A percentile compares a stretch with the other conserved stretches of the same genome.
Conservation (phyloP, 768 basidiomycete genomes). For the Boletus pseudo-olivaceus region DNA sequence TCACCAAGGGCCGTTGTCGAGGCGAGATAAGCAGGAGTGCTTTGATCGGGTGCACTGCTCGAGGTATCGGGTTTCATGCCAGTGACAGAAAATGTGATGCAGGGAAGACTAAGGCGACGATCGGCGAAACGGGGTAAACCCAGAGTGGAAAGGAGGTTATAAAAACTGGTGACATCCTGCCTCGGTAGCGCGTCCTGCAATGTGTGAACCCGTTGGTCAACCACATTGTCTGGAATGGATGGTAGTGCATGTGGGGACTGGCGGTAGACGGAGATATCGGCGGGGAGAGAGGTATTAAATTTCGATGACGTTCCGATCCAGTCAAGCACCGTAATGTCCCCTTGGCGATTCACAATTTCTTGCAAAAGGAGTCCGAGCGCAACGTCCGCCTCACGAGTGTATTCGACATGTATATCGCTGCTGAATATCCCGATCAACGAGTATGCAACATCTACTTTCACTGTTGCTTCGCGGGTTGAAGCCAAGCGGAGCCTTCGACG, state of each 20-base stretch:
- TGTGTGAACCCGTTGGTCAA: background rate
- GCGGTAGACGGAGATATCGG: conserved; percentile 12
- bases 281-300: conserved; percentile 16
- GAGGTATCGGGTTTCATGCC: background rate
- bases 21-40: background rate
- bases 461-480: conserved; percentile 8
- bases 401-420: conserved; percentile 10
- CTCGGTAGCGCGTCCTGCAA: background rate
- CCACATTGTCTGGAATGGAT: background rate
- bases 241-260: background rate
- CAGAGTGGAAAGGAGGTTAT: background rate
- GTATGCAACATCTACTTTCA: conserved; percentile 12
- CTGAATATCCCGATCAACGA: conserved; percentile 15
- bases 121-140: conserved; percentile 1
- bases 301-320: conserved; percentile 15
- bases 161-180: too few relatives aligned
- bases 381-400: background rate
- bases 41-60: background rate
- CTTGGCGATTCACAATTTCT: conserved; percentile 10
- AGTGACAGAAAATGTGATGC: conserved; percentile 8
- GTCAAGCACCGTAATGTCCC: conserved; percentile 18
- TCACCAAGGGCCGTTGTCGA: conserved; percentile 1
- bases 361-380: conserved; percentile 13
- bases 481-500: conserved; percentile 12
- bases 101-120: conserved; percentile 9